Conservation (phyloP, 208 protist genomes). For the Crithidia mellificae region DNA sequence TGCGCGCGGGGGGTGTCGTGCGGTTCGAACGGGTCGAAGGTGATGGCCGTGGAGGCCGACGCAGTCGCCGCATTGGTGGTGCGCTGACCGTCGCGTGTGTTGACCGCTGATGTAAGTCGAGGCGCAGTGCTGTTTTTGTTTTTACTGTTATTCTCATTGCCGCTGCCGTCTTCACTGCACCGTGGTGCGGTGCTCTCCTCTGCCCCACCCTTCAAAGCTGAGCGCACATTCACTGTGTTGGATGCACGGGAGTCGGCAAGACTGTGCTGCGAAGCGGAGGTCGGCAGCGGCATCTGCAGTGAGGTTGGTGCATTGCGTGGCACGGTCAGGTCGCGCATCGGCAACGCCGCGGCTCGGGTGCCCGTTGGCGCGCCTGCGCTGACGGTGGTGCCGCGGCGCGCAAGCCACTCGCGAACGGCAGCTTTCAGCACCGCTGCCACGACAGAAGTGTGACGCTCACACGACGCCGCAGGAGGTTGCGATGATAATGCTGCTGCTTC, state of each 20-base stretch:
- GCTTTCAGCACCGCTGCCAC: constrained; percentile 24
- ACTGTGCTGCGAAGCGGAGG: no score
- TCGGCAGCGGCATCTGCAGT: no score
- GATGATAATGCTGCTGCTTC: neutral
- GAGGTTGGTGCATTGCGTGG: neutral
- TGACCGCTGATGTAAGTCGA: neutral
- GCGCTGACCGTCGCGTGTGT: no score
- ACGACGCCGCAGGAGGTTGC: neutral
- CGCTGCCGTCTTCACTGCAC: no score
- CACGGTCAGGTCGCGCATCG: constrained; percentile 36
- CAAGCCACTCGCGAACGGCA: constrained; percentile 40
- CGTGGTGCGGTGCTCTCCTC: no score
- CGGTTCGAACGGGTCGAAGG: constrained; percentile 49
- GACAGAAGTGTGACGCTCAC: constrained; percentile 3
- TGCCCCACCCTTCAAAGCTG: no score
- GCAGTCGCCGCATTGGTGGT: no score
- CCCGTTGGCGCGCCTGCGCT: constrained; percentile 39
- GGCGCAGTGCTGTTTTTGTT: no score
- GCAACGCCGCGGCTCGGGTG: constrained; percentile 32
- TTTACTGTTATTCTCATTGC: no score
- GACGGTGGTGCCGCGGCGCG: constrained; percentile 48
- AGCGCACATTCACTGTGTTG: neutral
- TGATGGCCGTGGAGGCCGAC: neutral
- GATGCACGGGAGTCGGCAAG: no score
- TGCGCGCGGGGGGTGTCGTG: constrained; percentile 33